Evolutionary conservation across 139 green algal species (phyloP).

Genomic region (Protoeuglena noctilucae): DNA sequence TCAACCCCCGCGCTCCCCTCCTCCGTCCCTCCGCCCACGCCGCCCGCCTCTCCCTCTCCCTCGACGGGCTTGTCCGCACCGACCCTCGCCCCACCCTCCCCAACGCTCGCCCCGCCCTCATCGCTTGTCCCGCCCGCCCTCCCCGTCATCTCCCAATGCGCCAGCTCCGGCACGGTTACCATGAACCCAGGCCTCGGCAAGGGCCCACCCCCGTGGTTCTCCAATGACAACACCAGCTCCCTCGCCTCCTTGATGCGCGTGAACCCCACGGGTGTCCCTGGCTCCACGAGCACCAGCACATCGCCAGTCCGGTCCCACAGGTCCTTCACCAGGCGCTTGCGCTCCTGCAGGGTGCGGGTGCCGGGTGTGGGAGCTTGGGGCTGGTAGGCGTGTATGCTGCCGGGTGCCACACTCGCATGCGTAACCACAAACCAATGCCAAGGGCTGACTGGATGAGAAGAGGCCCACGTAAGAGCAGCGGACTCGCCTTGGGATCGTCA

Average conservation of each 20-base stretch:
- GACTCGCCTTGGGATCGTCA: too few species aligned
- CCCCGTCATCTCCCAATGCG: neutral
- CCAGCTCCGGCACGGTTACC: neutral
- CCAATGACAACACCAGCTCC: too few species aligned
- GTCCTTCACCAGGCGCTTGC: constrained; percentile 1
- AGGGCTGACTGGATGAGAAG: too few species aligned
- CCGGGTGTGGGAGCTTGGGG: too few species aligned
- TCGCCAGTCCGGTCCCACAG: constrained; percentile 25
- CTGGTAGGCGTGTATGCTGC: too few species aligned
- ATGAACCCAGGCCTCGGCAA: neutral
- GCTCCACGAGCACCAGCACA: constrained; percentile 59
- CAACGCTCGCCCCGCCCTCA: constrained; percentile 1
- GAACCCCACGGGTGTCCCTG: constrained; percentile 45
- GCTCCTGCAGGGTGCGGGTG: neutral
- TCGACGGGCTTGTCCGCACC: neutral
- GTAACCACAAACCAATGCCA: too few species aligned
- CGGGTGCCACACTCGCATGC: too few species aligned
- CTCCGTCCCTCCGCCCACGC: neutral
- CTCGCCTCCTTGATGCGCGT: constrained; percentile 28
- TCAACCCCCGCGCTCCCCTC: neutral
- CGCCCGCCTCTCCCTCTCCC: constrained; percentile 2
- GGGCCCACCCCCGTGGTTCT: neutral
- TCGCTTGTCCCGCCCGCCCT: constrained; percentile 20
- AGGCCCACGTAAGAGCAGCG: too few species aligned
- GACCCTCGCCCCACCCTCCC: constrained; percentile 3